Conservation (phyloP, 805 yeast species). For the Scheffersomyces stipitis region DNA sequence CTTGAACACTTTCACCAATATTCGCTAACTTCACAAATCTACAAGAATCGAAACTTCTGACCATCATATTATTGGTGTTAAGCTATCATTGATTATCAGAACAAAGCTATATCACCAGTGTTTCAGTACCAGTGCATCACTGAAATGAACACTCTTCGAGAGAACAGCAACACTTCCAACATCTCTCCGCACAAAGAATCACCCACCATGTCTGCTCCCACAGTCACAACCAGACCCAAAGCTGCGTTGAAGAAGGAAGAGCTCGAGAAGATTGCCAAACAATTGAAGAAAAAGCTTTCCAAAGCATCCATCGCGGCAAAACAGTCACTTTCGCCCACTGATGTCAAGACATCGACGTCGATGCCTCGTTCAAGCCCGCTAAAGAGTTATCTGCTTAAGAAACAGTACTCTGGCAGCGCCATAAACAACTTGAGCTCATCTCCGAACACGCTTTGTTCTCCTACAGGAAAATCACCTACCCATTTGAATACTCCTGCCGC, state of each 20-base stretch:
- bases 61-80: too few relatives aligned
- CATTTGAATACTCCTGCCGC: constrained; percentile 37
- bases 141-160: too few relatives aligned
- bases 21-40: too few relatives aligned
- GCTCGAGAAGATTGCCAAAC: constrained; percentile 43
- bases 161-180: constrained; percentile 1
- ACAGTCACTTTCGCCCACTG: constrained; percentile 23
- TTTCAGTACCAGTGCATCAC: too few relatives aligned
- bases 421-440: constrained; percentile 24
- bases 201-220: constrained; percentile 5
- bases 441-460: constrained; percentile 34
- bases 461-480: constrained; percentile 40
- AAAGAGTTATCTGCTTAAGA: constrained; percentile 28
- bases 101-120: too few relatives aligned
- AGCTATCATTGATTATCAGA: too few relatives aligned
- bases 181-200: background rate
- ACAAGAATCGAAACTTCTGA: too few relatives aligned
- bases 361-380: constrained; percentile 28
- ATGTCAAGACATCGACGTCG: constrained; percentile 7
- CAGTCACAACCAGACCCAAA: constrained; percentile 19
- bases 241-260: constrained; percentile 45
- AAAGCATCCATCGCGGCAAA: constrained; percentile 47
- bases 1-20: too few relatives aligned
- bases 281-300: constrained; percentile 40
- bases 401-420: constrained; percentile 21